phyloP scores from a whole-genome alignment of 2,329 filamentous ascomycete genomes.

The Onygena corvina region DNA sequence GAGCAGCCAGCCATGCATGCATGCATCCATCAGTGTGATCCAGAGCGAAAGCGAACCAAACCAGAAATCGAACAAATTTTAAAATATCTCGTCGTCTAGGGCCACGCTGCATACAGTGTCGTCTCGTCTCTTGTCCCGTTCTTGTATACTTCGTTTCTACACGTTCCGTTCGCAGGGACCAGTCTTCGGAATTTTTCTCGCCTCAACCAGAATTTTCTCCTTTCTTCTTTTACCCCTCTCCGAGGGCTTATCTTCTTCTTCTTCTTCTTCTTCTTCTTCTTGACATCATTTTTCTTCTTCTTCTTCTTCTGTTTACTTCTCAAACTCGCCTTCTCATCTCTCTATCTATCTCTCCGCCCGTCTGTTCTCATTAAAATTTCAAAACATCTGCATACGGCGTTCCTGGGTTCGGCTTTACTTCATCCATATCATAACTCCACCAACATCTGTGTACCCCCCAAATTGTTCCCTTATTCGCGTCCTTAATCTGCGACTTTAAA shows the following conservation, averaged over 20 bases:
- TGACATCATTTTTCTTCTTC: background rate
- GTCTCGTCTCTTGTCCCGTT: no score
- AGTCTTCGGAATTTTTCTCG: background rate
- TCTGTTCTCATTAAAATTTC: background rate
- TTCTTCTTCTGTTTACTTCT: background rate
- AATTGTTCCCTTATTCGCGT: background rate
- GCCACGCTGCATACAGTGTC: background rate
- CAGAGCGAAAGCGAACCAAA: no score
- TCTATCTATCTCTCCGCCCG: no score
- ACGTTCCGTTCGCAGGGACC: no score
- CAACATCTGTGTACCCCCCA: background rate
- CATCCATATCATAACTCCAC: background rate
- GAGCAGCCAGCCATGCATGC: no score
- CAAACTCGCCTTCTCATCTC: background rate
- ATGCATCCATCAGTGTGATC: no score
- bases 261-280: background rate
- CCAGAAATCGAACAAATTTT: background rate
- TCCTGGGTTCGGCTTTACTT: constrained; percentile 1
- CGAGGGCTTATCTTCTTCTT: background rate
- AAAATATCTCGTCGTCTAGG: background rate
- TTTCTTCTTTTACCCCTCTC: background rate
- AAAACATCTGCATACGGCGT: constrained; percentile 3
- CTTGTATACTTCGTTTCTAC: background rate
- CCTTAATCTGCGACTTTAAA: background rate
- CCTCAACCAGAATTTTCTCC: no score